Evolutionary conservation across 495 filamentous ascomycete species (phyloP).

Genomic region (Sabuloglossum arenarium): DNA sequence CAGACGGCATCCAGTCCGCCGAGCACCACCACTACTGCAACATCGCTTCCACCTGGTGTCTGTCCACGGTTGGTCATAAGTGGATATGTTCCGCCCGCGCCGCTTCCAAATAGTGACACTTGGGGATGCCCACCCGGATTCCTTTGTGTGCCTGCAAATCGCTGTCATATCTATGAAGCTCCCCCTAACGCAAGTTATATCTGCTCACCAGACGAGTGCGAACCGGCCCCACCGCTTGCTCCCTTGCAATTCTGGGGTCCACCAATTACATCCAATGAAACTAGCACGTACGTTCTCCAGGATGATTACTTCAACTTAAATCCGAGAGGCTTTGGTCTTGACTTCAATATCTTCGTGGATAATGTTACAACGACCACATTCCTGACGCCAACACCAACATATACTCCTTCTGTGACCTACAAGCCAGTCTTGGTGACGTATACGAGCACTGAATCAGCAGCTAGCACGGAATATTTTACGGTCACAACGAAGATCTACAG

Average conservation of each 20-base stretch:
- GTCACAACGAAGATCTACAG: neutral
- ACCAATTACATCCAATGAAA: constrained; percentile 16
- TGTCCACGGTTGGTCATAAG: neutral
- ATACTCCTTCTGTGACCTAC: neutral
- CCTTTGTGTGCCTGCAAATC: constrained; percentile 29
- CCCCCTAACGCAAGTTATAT: constrained; percentile 29
- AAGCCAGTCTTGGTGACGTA: neutral
- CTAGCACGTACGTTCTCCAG: constrained; percentile 28
- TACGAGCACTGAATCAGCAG: neutral
- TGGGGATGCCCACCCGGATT: constrained; percentile 44
- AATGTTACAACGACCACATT: neutral
- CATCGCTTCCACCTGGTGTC: neutral
- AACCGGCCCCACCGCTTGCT: constrained; percentile 21
- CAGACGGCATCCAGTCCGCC: neutral
- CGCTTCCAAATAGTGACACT: constrained; percentile 21
- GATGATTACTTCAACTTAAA: constrained; percentile 42
- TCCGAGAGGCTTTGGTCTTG: constrained; percentile 38
- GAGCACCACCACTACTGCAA: neutral
- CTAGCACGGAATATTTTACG: neutral
- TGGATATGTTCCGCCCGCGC: constrained; percentile 4
- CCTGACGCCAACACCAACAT: neutral
- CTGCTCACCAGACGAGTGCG: constrained; percentile 34
- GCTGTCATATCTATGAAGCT: constrained; percentile 32
- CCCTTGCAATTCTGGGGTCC: constrained; percentile 17
- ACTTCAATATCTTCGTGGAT: constrained; percentile 35